Evolutionary conservation across 73 alveolate species (phyloP).

Genomic region (Urostyla sp.): DNA sequence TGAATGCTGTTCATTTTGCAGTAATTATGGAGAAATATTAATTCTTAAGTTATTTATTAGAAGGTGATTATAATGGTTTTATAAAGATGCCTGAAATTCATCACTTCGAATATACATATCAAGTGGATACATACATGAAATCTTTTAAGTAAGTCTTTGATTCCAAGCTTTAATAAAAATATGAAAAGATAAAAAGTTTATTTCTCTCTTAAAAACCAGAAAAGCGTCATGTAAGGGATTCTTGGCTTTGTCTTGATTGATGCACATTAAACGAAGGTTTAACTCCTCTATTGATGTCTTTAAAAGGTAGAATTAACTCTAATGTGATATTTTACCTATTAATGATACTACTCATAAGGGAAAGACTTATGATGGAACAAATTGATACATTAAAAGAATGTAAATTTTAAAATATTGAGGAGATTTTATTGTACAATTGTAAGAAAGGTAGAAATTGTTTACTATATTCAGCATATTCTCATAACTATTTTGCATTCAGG

Average conservation of each 20-base stretch:
- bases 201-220: not conserved
- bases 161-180: too few species aligned
- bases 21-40: constrained; percentile 14
- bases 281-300: constrained; percentile 26
- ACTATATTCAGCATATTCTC: constrained; percentile 36
- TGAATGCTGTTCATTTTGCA: constrained; percentile 44
- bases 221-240: not conserved
- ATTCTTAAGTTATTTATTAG: constrained; percentile 20
- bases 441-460: constrained; percentile 5
- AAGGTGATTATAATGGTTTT: constrained; percentile 5
- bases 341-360: constrained; percentile 9
- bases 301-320: constrained; percentile 14
- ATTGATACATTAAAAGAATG: not conserved
- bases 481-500: constrained; percentile 5
- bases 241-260: constrained; percentile 24
- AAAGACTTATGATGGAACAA: not conserved
- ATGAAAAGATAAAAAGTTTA: constrained; percentile 8
- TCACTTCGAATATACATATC: not conserved
- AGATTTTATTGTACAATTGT: constrained; percentile 3
- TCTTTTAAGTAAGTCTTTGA: too few species aligned
- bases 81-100: not conserved
- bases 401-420: constrained; percentile 1
- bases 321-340: not conserved
- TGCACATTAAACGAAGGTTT: constrained; percentile 52
- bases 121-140: not conserved